A percentile compares a stretch with the other conserved stretches of the same genome.
These are phyloP conservation scores for Coniella lustricola DNA, from an alignment of 2,329 filamentous ascomycete genomes.

Conservation along the genomic window DNA sequence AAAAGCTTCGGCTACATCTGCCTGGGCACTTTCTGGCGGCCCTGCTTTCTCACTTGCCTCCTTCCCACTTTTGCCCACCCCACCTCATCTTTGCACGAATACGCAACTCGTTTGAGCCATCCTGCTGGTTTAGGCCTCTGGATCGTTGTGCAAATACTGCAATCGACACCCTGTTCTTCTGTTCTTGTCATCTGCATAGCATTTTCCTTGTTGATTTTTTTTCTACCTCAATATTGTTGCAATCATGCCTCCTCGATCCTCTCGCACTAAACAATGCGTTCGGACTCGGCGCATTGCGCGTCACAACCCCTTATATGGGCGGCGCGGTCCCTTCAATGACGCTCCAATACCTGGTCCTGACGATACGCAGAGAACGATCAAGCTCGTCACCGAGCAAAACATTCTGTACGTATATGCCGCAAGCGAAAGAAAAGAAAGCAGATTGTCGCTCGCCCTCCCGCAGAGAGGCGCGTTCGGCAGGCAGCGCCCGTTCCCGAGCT, in stretches of 20 bases:
- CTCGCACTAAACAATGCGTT: too few relatives aligned
- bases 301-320: not conserved
- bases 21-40: too few relatives aligned
- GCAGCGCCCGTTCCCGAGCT: not conserved
- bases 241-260: not conserved
- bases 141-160: too few relatives aligned
- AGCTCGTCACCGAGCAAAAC: constrained; percentile 87
- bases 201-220: not conserved
- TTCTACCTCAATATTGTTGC: not conserved
- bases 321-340: not conserved
- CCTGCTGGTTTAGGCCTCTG: not conserved
- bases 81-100: not conserved
- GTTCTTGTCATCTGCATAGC: not conserved
- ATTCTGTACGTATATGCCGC: constrained; percentile 56
- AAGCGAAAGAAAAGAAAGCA: not conserved
- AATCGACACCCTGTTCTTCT: not conserved
- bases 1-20: not conserved
- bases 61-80: not conserved
- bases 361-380: constrained; percentile 69
- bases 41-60: too few relatives aligned
- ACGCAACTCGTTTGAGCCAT: not conserved
- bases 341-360: constrained; percentile 7
- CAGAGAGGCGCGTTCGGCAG: not conserved
- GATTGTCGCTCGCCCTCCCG: not conserved
- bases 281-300: not conserved